phyloP scores from a whole-genome alignment of 2,329 filamentous ascomycete species.

The Botrytis fragariae region DNA sequence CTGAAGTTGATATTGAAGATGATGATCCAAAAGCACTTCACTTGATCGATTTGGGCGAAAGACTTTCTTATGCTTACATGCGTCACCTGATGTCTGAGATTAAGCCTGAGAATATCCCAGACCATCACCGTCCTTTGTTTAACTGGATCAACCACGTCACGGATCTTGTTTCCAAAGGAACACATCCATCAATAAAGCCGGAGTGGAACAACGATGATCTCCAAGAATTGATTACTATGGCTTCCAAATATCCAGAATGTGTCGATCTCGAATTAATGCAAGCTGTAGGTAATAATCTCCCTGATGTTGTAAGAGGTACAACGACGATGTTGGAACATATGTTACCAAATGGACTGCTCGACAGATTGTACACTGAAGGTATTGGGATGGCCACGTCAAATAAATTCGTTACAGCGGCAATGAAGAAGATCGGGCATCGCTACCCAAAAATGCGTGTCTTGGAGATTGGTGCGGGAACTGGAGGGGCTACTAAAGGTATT shows the following conservation, averaged over 20 bases:
- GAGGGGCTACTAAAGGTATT: constrained; percentile 2
- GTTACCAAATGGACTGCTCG: constrained; percentile 27
- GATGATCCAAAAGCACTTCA: constrained; percentile 22
- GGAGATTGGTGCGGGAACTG: constrained; percentile 19
- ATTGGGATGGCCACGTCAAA: constrained; percentile 19
- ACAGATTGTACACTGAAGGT: constrained; percentile 28
- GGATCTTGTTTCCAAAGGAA: constrained; percentile 19
- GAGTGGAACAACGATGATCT: constrained; percentile 25
- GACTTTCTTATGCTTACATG: constrained; percentile 17
- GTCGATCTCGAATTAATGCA: constrained; percentile 26
- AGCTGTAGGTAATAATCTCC: constrained; percentile 28
- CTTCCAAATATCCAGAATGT: constrained; percentile 14
- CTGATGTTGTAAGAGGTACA: constrained; percentile 25
- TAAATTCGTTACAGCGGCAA: constrained; percentile 7
- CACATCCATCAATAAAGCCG: constrained; percentile 22
- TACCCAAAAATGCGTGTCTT: constrained; percentile 28
- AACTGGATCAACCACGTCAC: constrained; percentile 24
- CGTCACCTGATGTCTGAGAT: constrained; percentile 13
- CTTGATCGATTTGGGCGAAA: constrained; percentile 22
- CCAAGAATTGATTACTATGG: constrained; percentile 13
- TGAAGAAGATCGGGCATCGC: constrained; percentile 34
- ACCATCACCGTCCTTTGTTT: constrained; percentile 14
- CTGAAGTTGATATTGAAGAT: constrained; percentile 21
- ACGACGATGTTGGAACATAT: constrained; percentile 30
- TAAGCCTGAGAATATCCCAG: neutral